Percentiles rank a stretch among this genome's conserved stretches.
Conservation (phyloP, 2,329 filamentous ascomycete species). For the Colletotrichum scovillei region DNA sequence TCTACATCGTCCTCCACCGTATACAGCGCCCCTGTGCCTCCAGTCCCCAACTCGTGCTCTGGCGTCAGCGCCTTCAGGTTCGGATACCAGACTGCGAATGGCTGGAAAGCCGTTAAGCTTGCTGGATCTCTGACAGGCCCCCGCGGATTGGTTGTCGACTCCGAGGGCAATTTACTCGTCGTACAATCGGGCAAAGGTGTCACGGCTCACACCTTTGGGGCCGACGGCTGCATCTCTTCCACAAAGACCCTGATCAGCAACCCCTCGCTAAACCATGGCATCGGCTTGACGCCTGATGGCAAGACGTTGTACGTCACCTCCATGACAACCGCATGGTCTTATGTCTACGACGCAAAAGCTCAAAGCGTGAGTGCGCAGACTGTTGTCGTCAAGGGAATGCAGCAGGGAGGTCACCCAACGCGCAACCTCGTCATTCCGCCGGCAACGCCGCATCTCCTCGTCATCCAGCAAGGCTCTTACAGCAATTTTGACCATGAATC, state of each 20-base stretch:
- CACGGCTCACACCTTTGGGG: slow-evolving; percentile 52
- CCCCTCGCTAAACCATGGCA: slow-evolving; percentile 51
- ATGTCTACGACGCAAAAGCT: slow-evolving; percentile 64
- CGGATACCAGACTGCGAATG: slow-evolving; percentile 46
- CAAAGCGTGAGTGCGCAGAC: slow-evolving; percentile 57
- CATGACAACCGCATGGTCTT: slow-evolving; percentile 60
- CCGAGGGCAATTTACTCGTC: slow-evolving; percentile 51
- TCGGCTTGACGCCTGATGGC: slow-evolving; percentile 52
- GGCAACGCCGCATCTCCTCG: slow-evolving; percentile 48
- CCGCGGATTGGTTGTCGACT: slow-evolving; percentile 50
- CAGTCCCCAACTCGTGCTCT: slow-evolving; percentile 47
- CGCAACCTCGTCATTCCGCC: slow-evolving; percentile 50
- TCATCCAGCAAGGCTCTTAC: slow-evolving; percentile 53
- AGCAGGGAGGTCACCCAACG: slow-evolving; percentile 52
- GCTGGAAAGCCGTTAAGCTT: slow-evolving; percentile 53
- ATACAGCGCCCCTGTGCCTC: slow-evolving; percentile 39
- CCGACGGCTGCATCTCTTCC: slow-evolving; percentile 52
- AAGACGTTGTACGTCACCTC: slow-evolving; percentile 52
- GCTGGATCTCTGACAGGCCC: slow-evolving; percentile 49
- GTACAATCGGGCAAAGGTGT: slow-evolving; percentile 50
- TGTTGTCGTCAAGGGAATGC: slow-evolving; percentile 52
- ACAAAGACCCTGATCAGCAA: slow-evolving; percentile 50
- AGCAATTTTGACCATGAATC: slow-evolving; percentile 51
- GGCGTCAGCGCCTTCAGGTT: slow-evolving; percentile 45
- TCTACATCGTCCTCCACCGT: slow-evolving; percentile 1